These are phyloP conservation scores for Pseudozyma pruni DNA, from an alignment of 1,284 basidiomycete genomes.

Conservation along the genomic window DNA sequence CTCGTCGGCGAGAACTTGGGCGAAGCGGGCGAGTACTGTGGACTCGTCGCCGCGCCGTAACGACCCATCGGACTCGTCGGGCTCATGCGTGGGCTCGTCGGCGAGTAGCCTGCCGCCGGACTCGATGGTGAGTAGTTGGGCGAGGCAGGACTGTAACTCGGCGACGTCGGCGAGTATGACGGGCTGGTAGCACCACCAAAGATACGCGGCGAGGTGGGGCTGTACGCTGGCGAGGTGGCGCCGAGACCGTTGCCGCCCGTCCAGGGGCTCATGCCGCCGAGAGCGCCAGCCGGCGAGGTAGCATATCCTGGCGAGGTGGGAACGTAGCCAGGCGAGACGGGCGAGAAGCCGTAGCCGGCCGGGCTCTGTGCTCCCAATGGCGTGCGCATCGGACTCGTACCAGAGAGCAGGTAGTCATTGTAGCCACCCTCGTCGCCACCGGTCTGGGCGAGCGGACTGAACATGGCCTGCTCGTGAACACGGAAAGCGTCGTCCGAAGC, in stretches of 20 bases:
- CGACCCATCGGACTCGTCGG: conserved; percentile 64
- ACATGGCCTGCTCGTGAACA: conserved; percentile 84
- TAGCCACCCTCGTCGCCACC: conserved; percentile 82
- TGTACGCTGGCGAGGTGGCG: conserved; percentile 70
- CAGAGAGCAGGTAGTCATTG: conserved; percentile 76
- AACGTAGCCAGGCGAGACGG: conserved; percentile 63
- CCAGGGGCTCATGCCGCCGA: conserved; percentile 72
- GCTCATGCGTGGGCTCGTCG: conserved; percentile 61
- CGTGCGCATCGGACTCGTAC: conserved; percentile 77
- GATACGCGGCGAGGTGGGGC: conserved; percentile 74
- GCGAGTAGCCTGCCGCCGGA: conserved; percentile 61
- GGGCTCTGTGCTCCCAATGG: conserved; percentile 63
- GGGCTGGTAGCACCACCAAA: conserved; percentile 76
- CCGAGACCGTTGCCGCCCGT: conserved; percentile 73
- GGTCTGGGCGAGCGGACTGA: conserved; percentile 91
- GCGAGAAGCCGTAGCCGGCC: conserved; percentile 64
- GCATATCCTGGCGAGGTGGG: conserved; percentile 61
- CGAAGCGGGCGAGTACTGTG: conserved; percentile 62
- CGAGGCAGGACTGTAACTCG: conserved; percentile 61
- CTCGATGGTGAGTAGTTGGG: conserved; percentile 61
- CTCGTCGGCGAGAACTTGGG: conserved; percentile 60
- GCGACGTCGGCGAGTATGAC: conserved; percentile 71
- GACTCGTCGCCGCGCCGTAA: conserved; percentile 71
- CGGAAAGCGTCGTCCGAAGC: conserved; percentile 71
- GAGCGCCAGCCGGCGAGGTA: conserved; percentile 71